Conservation (phyloP, 352 stramenopile genomes). For the Pythium sp. region DNA sequence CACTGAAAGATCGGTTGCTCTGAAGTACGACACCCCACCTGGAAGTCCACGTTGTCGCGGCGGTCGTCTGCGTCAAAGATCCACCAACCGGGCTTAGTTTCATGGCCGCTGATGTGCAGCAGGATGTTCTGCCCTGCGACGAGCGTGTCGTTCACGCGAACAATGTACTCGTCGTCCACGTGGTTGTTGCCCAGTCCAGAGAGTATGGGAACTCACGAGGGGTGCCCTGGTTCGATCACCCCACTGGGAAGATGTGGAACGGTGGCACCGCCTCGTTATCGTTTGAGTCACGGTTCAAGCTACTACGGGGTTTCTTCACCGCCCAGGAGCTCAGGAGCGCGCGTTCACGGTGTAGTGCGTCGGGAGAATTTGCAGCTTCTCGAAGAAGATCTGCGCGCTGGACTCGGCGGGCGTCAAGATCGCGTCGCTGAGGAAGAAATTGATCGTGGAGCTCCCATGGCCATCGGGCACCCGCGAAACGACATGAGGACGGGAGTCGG, state of each 20-base stretch:
- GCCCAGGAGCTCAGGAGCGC: slow-evolving; percentile 51
- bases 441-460: slow-evolving; percentile 57
- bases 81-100: too few relatives aligned
- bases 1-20: too few relatives aligned
- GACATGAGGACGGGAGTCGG: slow-evolving; percentile 65
- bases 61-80: too few relatives aligned
- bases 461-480: slow-evolving; percentile 80
- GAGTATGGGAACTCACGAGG: slow-evolving; percentile 25
- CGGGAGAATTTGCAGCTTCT: slow-evolving; percentile 69
- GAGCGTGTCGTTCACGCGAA: too few relatives aligned
- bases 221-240: slow-evolving; percentile 10
- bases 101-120: too few relatives aligned
- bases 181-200: too few relatives aligned
- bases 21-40: too few relatives aligned
- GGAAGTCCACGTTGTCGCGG: too few relatives aligned
- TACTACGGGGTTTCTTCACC: slow-evolving; percentile 20
- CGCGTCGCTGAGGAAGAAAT: slow-evolving; percentile 65
- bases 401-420: slow-evolving; percentile 50
- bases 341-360: slow-evolving; percentile 78
- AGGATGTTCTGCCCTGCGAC: too few relatives aligned
- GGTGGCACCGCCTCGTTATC: not conserved
- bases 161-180: too few relatives aligned
- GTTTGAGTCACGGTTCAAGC: not conserved
- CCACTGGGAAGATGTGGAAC: slow-evolving; percentile 46
- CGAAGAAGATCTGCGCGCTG: slow-evolving; percentile 41